These are phyloP conservation scores for Cardamine occulta DNA, from an alignment of 345 rosid genomes.

Conservation along the genomic window DNA sequence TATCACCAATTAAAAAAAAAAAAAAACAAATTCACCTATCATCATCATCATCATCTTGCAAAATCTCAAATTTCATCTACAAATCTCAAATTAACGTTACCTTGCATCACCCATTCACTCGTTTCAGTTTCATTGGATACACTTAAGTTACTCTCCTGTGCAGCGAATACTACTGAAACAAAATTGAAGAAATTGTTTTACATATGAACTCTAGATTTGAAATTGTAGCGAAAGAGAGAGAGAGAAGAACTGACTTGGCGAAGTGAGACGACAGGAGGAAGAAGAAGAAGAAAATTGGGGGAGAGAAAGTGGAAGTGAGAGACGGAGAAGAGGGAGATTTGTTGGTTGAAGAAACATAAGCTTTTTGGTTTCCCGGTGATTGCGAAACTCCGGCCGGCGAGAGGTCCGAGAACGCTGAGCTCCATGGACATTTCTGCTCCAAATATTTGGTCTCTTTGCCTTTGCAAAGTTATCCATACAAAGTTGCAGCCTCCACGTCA, in stretches of 20 bases:
- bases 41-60: not conserved
- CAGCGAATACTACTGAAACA: conserved; percentile 49
- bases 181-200: not conserved
- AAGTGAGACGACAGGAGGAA: conserved; percentile 35
- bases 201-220: not conserved
- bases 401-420: conserved; percentile 39
- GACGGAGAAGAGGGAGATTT: conserved; percentile 24
- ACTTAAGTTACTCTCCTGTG: conserved; percentile 59
- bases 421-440: conserved; percentile 38
- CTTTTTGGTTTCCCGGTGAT: not conserved
- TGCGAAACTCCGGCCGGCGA: conserved; percentile 20
- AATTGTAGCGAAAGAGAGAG: conserved; percentile 1
- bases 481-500: conserved; percentile 12
- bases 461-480: conserved; percentile 34
- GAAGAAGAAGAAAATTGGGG: conserved; percentile 29
- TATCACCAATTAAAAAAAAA: conserved; percentile 43
- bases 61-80: not conserved
- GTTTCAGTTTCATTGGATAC: conserved; percentile 51
- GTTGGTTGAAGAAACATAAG: not conserved
- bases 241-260: conserved; percentile 44
- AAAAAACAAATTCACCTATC: not conserved
- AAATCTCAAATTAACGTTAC: conserved; percentile 43
- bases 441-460: not conserved
- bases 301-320: conserved; percentile 18
- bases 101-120: conserved; percentile 82